These are phyloP conservation scores for Dictyophora rubrovolvata DNA, from an alignment of 768 basidiomycete species.

Conservation along the genomic window DNA sequence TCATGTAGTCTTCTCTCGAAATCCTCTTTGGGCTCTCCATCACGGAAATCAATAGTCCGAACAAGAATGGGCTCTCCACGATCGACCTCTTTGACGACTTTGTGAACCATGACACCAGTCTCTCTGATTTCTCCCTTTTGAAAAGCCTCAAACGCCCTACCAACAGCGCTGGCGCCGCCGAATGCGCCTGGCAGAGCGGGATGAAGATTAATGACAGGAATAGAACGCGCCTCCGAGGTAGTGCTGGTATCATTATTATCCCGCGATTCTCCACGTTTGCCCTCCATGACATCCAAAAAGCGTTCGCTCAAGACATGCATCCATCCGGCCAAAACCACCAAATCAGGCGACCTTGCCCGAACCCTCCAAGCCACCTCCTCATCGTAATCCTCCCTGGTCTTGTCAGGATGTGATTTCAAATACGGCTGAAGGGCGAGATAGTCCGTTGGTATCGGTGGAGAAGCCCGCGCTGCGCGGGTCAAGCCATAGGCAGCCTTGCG, in stretches of 20 bases:
- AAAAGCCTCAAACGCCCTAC: constrained; percentile 83
- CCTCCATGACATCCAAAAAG: constrained; percentile 63
- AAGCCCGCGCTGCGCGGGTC: constrained; percentile 57
- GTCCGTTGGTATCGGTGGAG: constrained; percentile 71
- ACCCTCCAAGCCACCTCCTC: constrained; percentile 65
- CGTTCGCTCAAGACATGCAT: constrained; percentile 89
- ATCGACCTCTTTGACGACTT: constrained; percentile 89
- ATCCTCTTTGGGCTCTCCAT: constrained; percentile 60
- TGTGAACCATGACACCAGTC: constrained; percentile 89
- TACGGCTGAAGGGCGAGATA: constrained; percentile 82
- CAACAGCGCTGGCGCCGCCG: constrained; percentile 87
- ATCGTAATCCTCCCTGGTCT: constrained; percentile 80
- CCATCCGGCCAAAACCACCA: constrained; percentile 95
- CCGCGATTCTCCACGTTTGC: constrained; percentile 27
- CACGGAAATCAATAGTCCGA: constrained; percentile 58
- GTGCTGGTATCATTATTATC: background rate
- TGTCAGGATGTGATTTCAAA: constrained; percentile 59
- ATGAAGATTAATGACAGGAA: constrained; percentile 93
- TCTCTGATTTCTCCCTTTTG: constrained; percentile 66
- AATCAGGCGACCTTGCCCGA: constrained; percentile 54
- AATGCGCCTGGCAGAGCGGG: constrained; percentile 95
- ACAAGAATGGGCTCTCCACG: constrained; percentile 82
- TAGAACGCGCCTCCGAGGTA: constrained; percentile 20
- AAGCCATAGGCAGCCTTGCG: constrained; percentile 87
- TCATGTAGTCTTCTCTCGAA: constrained; percentile 72